A percentile compares a stretch with the other conserved stretches of the same genome.
Evolutionary conservation across 1,284 basidiomycete genomes (phyloP).

Genomic region (Cystobasidium pallidum): DNA sequence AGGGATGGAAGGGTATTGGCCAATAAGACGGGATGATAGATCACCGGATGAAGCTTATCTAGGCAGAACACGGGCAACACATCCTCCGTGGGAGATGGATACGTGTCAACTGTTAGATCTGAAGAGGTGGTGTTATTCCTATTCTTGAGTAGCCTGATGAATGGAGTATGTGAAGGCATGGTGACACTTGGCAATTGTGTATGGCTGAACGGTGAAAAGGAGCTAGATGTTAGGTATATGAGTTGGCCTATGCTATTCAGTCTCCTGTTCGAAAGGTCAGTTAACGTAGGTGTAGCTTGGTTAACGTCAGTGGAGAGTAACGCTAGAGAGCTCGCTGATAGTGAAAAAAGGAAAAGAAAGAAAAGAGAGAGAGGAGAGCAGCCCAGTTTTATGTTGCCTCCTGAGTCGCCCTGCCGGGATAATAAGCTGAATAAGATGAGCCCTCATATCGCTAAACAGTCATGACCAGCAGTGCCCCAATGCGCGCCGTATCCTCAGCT

Average conservation of each 20-base stretch:
- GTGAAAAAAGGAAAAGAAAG: neutral
- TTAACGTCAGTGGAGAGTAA: neutral
- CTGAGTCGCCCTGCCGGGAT: neutral
- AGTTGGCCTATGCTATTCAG: neutral
- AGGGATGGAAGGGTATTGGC: neutral
- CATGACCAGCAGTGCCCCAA: neutral
- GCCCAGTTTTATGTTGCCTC: neutral
- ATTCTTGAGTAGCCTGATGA: neutral
- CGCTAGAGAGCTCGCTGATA: neutral
- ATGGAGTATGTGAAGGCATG: slow-evolving; percentile 4
- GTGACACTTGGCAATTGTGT: too few relatives aligned
- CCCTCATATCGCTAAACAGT: neutral
- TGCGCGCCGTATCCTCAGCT: neutral
- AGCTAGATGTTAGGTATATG: neutral
- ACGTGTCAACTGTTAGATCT: slow-evolving; percentile 13
- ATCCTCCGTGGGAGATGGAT: neutral
- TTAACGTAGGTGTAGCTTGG: too few relatives aligned
- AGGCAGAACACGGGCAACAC: slow-evolving; percentile 12
- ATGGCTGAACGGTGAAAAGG: too few relatives aligned
- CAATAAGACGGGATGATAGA: slow-evolving; percentile 3
- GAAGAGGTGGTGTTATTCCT: neutral
- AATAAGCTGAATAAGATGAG: neutral
- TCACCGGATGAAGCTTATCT: slow-evolving; percentile 2
- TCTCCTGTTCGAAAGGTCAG: too few relatives aligned
- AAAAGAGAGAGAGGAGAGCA: slow-evolving; percentile 4